phyloP scores from a whole-genome alignment of 805 yeast species.

The Yamadazyma scolyti region DNA sequence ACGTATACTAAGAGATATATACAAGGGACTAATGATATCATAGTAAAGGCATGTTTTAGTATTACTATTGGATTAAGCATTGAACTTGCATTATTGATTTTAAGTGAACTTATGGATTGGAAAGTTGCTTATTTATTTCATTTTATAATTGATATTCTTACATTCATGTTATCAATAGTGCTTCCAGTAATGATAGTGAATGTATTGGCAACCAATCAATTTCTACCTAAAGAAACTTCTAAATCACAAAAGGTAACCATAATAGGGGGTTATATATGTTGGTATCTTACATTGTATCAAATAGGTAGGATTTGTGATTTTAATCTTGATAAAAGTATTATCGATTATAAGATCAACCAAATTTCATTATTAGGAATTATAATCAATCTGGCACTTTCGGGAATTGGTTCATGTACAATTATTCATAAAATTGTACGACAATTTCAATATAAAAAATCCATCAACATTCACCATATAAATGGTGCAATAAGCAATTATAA shows the following conservation, averaged over 20 bases:
- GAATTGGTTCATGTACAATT: conserved; percentile 49
- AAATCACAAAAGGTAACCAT: conserved; percentile 1
- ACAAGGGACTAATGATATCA: conserved; percentile 2
- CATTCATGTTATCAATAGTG: conserved; percentile 36
- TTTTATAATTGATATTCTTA: conserved; percentile 33
- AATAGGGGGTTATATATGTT: conserved; percentile 14
- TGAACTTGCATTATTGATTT: conserved; percentile 28
- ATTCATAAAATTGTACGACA: conserved; percentile 22
- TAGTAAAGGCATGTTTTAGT: conserved; percentile 27
- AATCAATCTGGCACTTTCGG: conserved; percentile 48
- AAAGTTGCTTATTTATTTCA: conserved; percentile 33
- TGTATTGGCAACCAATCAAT: conserved; percentile 24
- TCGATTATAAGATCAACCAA: conserved; percentile 44
- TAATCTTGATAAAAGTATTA: conserved; percentile 5
- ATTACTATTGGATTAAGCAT: conserved; percentile 26
- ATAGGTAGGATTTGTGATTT: conserved; percentile 22
- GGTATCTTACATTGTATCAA: conserved; percentile 32
- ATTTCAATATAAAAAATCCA: not conserved
- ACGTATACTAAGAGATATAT: conserved; percentile 5
- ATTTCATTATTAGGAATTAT: conserved; percentile 47
- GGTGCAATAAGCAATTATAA: conserved; percentile 35
- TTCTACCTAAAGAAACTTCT: conserved; percentile 15
- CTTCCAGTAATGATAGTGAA: conserved; percentile 40
- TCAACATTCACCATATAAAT: conserved; percentile 17
- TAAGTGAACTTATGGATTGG: conserved; percentile 30